These are phyloP conservation scores for Skeletonema potamos DNA, from an alignment of 108 stramenopile genomes.

Conservation along the genomic window DNA sequence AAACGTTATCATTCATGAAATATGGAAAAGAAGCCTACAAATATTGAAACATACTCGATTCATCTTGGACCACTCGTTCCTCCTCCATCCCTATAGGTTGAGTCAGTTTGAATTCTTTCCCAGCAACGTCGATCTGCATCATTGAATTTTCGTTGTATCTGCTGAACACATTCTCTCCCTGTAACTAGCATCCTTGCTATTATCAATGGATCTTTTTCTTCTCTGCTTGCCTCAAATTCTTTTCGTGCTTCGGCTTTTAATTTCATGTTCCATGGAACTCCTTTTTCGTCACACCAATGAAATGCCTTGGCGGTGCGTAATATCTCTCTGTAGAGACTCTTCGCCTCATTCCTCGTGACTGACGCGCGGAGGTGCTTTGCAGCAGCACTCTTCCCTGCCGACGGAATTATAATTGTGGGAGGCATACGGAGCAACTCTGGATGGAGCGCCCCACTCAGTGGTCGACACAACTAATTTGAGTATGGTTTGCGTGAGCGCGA, in stretches of 20 bases:
- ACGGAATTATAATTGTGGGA: conserved; percentile 42
- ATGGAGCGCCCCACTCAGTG: no score
- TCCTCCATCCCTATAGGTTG: conserved; percentile 34
- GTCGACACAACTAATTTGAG: no score
- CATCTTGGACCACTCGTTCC: background rate
- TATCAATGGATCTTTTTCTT: conserved; percentile 90
- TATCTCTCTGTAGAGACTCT: conserved; percentile 84
- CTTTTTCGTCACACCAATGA: conserved; percentile 83
- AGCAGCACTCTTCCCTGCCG: conserved; percentile 22
- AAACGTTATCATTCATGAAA: no score
- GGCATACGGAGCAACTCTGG: conserved; percentile 26
- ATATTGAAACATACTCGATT: background rate
- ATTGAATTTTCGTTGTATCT: conserved; percentile 90
- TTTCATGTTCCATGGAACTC: conserved; percentile 77
- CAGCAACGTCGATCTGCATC: conserved; percentile 78
- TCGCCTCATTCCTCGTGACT: conserved; percentile 55
- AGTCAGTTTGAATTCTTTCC: conserved; percentile 80
- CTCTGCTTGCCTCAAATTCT: conserved; percentile 85
- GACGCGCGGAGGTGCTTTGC: conserved; percentile 53
- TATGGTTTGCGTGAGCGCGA: no score
- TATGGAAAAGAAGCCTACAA: no score
- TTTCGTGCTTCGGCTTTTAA: conserved; percentile 77
- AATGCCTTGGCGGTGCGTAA: conserved; percentile 89
- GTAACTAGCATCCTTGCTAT: conserved; percentile 90
- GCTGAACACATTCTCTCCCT: conserved; percentile 89